Evolutionary conservation across 192 early-diverging fungal genomes (phyloP), one percentile per base, ranked within the genome.

Genomic region (Backusella morwellensis): DNA sequence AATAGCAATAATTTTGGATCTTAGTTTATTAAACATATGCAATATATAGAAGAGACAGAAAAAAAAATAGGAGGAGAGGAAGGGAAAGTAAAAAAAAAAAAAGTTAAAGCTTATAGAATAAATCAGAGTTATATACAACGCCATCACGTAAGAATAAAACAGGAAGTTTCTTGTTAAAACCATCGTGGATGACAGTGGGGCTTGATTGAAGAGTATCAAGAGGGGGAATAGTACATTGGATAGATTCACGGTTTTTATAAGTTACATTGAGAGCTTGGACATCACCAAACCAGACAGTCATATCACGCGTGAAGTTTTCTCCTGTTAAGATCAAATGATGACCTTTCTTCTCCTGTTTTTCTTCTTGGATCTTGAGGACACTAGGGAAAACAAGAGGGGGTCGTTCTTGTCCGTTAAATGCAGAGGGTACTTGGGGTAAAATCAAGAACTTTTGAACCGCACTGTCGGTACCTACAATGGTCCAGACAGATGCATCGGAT

Each of bases 401-500:
- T 23, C 17, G 23, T 29, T 70, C 41, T 36, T 67, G 75, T 67
- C 68, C 42, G 26, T 67, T 40, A 3, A 44, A 35, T 40, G 66
- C 66, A 6, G 75, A 34, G 19, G 67, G 35, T 3, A 40, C 21
- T 76, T 40, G 67, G 6, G 66, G 70, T 72, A 77, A 77, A 21
- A 70, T 71, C 76, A 81, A 84, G 78, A 87, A 88, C 80, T 86
- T 88, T 75, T 86, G 87, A 21, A 80, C 83, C 17, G 88, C 84
- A 67, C 88, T 86, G 69, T 90, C 82, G 0, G 94, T 94, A 47
- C 95, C 93, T 9, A 97, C 94, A 81, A 97, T 93, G 14, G 96
- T 97, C 96, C 96, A 97, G 36, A 97, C 91, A 0, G 94, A 91
- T 15, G 87, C 86, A 85, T 97, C 95, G 7, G 90, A 91, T 17